Evolutionary conservation across 129 eudicot genomes (phyloP), one percentile per base, ranked within the genome.

Genomic region (Chrysanthemum seticuspe): DNA sequence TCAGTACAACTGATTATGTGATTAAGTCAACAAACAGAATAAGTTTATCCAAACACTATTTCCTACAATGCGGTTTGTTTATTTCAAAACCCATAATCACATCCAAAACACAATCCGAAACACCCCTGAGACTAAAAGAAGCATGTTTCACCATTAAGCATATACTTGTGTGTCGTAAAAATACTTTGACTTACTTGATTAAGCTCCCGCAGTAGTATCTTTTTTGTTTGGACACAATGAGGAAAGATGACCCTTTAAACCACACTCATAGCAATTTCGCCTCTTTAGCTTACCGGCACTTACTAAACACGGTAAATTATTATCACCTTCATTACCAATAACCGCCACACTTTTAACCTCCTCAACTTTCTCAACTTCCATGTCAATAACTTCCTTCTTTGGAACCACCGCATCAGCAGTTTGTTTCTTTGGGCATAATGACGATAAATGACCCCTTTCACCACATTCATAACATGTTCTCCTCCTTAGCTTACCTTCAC

Each of bases 221-320:
- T 79, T 83, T 72, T 80, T 95, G 75, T 88, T 88, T 25, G 80
- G 80, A 68, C 80, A 76, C 69, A 76, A 16, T 0, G 80, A 68
- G 10, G 80, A 76, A 59, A 76, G 79, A 73, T 89, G 96, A 16
- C 96, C 96, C 50, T 71, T 73, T 40, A 85, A 86, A 73, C 96
- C 92, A 54, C 93, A 90, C 67, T 82, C 90, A 45, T 85, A 83
- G 45, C 90, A 89, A 31, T 72, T 80, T 62, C 94, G 74, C 84
- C 94, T 80, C 79, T 73, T 83, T 63, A 87, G 76, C 77, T 87
- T 87, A 60, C 89, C 84, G 14, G 14, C 58, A 51, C 70, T 79
- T 19, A 74, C 74, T 9, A 19, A 53, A 14, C 16, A 6, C 19
- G 21, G 2, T 40, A 40, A 10, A 40, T 40, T 40, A 40, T 40